Evolutionary conservation across 148 eudicot species (phyloP).

Genomic region (Drosera capensis): DNA sequence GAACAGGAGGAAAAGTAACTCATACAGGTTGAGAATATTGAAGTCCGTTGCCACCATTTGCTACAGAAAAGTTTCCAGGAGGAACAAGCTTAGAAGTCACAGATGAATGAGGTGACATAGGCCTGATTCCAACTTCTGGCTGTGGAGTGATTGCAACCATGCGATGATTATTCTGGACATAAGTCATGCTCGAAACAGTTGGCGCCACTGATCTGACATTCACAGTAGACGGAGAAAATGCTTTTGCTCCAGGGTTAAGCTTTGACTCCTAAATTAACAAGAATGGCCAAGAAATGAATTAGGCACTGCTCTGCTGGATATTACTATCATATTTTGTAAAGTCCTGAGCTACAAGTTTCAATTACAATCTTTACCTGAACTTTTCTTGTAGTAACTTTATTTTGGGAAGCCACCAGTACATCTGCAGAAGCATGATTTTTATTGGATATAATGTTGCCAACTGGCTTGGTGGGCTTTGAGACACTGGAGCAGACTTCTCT

Average conservation of each 20-base stretch:
- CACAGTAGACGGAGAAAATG: conserved; percentile 52
- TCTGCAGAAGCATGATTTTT: conserved; percentile 16
- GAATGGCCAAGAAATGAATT: no score
- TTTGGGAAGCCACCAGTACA: conserved; percentile 22
- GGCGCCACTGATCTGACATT: conserved; percentile 31
- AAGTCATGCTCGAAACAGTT: conserved; percentile 29
- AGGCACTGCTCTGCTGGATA: no score
- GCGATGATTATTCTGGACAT: conserved; percentile 31
- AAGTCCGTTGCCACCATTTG: conserved; percentile 32
- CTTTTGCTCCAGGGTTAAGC: conserved; percentile 88
- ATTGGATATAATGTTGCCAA: conserved; percentile 6
- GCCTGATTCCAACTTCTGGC: conserved; percentile 41
- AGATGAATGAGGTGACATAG: conserved; percentile 29
- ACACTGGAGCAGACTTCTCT: conserved; percentile 12
- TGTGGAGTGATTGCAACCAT: conserved; percentile 30
- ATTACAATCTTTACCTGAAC: conserved; percentile 32
- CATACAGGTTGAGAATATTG: conserved; percentile 64
- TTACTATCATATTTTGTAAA: no score
- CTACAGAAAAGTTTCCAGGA: conserved; percentile 25
- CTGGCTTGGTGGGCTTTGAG: neutral
- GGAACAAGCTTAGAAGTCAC: conserved; percentile 50
- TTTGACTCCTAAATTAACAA: conserved; percentile 55
- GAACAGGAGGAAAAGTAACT: neutral
- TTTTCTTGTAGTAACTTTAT: conserved; percentile 16
- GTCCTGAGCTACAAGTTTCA: neutral